phyloP scores from a whole-genome alignment of 2,329 filamentous ascomycete genomes.

The Ophiobolus disseminans region DNA sequence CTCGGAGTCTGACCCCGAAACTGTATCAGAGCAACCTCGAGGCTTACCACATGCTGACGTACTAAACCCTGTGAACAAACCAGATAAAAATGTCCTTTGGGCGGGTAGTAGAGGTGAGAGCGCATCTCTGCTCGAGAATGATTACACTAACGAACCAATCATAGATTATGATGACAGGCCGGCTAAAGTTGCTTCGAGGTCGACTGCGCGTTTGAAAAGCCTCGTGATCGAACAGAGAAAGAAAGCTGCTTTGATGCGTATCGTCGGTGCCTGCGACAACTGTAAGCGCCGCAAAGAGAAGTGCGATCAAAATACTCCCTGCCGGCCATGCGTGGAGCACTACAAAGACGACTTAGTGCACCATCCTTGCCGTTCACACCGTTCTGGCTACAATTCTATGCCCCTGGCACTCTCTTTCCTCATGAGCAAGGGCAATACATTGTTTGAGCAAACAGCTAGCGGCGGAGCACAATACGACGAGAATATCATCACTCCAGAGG shows the following conservation, averaged over 20 bases:
- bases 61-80: too few relatives aligned
- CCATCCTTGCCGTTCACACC: background rate
- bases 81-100: too few relatives aligned
- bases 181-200: background rate
- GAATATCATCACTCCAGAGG: too few relatives aligned
- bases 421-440: background rate
- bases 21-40: too few relatives aligned
- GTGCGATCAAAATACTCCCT: background rate
- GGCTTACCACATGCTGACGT: too few relatives aligned
- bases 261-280: background rate
- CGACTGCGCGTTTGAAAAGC: background rate
- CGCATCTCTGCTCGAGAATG: too few relatives aligned
- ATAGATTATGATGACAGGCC: background rate
- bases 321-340: background rate
- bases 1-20: too few relatives aligned
- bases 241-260: background rate
- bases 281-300: background rate
- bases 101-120: too few relatives aligned
- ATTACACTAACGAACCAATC: too few relatives aligned
- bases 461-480: too few relatives aligned
- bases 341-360: background rate
- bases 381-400: background rate
- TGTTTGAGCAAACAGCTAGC: too few relatives aligned
- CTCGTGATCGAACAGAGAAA: background rate
- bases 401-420: background rate